Base-by-base conservation (phyloP, 2,329 filamentous ascomycete genomes). In the Thielaviopsis euricoi region DNA sequence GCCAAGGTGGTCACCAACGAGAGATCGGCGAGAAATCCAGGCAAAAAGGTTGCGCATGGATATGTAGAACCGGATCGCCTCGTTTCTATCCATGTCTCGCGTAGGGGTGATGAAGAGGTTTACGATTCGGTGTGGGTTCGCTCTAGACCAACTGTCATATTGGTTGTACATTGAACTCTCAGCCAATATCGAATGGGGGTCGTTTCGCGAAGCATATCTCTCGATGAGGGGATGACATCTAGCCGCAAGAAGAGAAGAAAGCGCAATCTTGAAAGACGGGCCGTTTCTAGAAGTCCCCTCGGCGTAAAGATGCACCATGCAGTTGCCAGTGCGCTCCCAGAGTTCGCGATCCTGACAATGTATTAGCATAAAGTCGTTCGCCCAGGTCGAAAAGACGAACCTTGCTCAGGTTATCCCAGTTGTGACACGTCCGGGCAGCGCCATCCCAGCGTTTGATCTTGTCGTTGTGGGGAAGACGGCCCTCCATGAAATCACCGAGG, bases 21-120 rank as follows among this genome's bases (percentile, higher is more conserved):
- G 66, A 0, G 86, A 80, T 60, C 78, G 78, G 2, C 78, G 73
- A 58, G 80, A 77, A 1, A 87, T 67, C 73, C 83, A 89, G 3
- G 87, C 86, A 60, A 90, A 84, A 63, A 89, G 80, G 65, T 91
- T 91, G 15, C 87, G 78, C 2, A 81, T 86, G 1, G 82, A 79
- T 5, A 88, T 66, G 64, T 88, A 83, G 67, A 85, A 85, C 43
- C 73, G 68, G 63, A 81, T 79, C 0, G 78, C 71, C 61, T 82
- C 75, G 3, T 76, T 72, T 62, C 76, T 74, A 53, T 77, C 74
- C 4, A 74, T 69, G 37, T 71, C 69, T 1, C 75, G 66, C 0
- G 85, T 84, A 0, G 83, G 74, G 1, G 86, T 81, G n/a, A 91
- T 81, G 66, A 82, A 88, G 1, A 90, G 71, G 55, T 89, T 81